phyloP scores from a whole-genome alignment of 805 yeast species.

The Torulaspora microellipsoides region DNA sequence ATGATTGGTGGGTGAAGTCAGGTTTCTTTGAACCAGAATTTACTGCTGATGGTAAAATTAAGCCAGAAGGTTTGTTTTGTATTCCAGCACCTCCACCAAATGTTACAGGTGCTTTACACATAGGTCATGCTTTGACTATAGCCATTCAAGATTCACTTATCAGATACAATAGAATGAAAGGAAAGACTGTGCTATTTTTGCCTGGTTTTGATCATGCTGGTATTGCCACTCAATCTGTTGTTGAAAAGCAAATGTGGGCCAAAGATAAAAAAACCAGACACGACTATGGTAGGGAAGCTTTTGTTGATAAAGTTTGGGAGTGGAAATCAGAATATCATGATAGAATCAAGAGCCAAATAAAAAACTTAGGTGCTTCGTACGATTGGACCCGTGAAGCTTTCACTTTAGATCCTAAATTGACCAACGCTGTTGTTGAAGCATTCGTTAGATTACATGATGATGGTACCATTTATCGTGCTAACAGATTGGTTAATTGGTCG shows the following conservation, averaged over 20 bases:
- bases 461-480: slow-evolving; percentile 90
- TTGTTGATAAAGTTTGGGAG: slow-evolving; percentile 88
- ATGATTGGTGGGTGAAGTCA: slow-evolving; percentile 90
- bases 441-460: slow-evolving; percentile 90
- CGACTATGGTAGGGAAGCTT: slow-evolving; percentile 90
- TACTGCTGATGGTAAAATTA: slow-evolving; percentile 63
- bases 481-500: slow-evolving; percentile 94
- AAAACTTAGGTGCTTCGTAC: slow-evolving; percentile 90
- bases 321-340: slow-evolving; percentile 95
- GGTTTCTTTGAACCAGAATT: slow-evolving; percentile 88
- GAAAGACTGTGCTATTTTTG: slow-evolving; percentile 84
- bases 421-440: slow-evolving; percentile 82
- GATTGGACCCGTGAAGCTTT: slow-evolving; percentile 96
- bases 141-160: slow-evolving; percentile 91
- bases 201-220: slow-evolving; percentile 99
- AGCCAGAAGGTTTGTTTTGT: slow-evolving; percentile 79
- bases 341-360: slow-evolving; percentile 79
- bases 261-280: slow-evolving; percentile 86
- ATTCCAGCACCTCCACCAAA: slow-evolving; percentile 99
- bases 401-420: slow-evolving; percentile 75
- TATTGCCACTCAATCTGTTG: slow-evolving; percentile 97
- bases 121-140: slow-evolving; percentile 96
- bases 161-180: slow-evolving; percentile 95
- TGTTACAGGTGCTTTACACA: slow-evolving; percentile 97
- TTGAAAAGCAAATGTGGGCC: slow-evolving; percentile 92